Evolutionary conservation across 148 eudicot species (phyloP), one percentile per base, ranked within the genome.

Genomic region (Vaccinium vitisidaea): DNA sequence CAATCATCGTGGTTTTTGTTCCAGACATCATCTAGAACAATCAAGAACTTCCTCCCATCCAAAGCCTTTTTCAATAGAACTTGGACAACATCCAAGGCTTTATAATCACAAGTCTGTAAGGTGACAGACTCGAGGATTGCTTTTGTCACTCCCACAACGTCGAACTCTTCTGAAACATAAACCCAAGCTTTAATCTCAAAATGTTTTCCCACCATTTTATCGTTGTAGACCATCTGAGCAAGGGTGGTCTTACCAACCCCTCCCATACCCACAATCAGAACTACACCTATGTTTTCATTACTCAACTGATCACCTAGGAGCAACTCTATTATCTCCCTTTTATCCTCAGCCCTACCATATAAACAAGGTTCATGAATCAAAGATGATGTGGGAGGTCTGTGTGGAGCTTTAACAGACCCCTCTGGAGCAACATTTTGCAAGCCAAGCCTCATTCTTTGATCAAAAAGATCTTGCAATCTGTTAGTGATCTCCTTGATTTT

Each of bases 221-320:
- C 84, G 46, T 83, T 74, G 69, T 77, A 88, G 1, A 85, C 63
- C 3, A 36, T 49, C 84, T 85, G 84, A 48, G 88, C 88, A 10
- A 88, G 81, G 39, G 90, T 86, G 6, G 90, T 88, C 58, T 88
- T 88, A 1, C 90, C 88, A 18, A 86, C 13, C 18, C 90, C 90
- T 18, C 82, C 76, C 53, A 81, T 59, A 23, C 88, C 90, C 12
- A 81, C 82, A 36, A 88, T 81, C 14, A 84, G 70, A 13, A 86
- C 32, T 21, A 85, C 56, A 21, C n/a, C 15, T 5, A 59, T 18
- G 2, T n/a, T 23, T 9, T 23, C 21, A 10, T 30, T 43, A 30
- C 48, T 54, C 36, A 10, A n/a, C 14, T 79, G 83, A 54, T 9
- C 75, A 0, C 27, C 8, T 43, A 46, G 52, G 10, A 27, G 39